Base-by-base conservation (phyloP, 1,284 basidiomycete genomes). In the Trametes polyzona region DNA sequence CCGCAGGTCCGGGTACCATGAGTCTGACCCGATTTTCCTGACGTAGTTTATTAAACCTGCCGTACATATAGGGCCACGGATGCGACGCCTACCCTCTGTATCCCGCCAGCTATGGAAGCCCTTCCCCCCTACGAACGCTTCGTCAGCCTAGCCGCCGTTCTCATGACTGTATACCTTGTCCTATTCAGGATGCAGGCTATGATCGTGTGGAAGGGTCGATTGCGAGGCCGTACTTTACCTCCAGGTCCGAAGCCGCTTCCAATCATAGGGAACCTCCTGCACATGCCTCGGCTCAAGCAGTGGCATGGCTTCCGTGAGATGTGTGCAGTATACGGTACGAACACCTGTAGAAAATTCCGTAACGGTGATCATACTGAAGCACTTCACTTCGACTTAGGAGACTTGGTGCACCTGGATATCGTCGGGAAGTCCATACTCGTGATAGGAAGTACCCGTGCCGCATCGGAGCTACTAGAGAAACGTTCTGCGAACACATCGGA, bases 401-500 rank as follows among this genome's bases (percentile, higher is more conserved):
- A 57, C 11, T n/a, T 62, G 4, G 32, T 57, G 3, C 42, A 54
- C 26, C 16, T 64, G 33, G 30, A 48, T 10, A 16, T 55, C 2
- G 35, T 53, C 3, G 52, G 52, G 1, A 24, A 43, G 16, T 47
- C 30, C 21, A 26, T 58, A 0, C n/a, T 66, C 32, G 33, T 65
- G n/a, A 26, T 65, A 19, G 58, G 56, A 6, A 61, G 52, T 16
- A 26, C 55, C 10, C 30, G 37, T 9, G 36, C 32, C 23, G 60
- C 52, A 14, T 16, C 5, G 3, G 57, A 61, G 9, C 46, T 63
- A 16, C 55, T 64, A 1, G 54, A 62, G 23, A 58, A 57, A 24
- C 58, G 59, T 3, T 58, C 53, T 3, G 39, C 52, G 6, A 51
- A 55, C 24, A 52, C 60, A 26, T 54, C 55, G 17, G 61, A 59